Conservation (phyloP, 257 asterid species). For the Paraleonurus japonicus region DNA sequence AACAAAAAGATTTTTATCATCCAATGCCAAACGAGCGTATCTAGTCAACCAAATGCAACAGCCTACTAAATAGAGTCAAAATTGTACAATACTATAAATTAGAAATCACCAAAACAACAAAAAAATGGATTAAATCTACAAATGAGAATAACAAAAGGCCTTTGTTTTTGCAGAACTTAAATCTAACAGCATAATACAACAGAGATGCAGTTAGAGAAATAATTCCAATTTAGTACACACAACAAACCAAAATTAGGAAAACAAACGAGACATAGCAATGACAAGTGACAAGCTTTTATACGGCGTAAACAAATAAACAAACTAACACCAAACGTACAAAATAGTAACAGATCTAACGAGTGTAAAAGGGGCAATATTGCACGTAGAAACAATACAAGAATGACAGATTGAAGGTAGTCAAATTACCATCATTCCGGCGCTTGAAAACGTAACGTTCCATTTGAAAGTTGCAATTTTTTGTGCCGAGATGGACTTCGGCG, state of each 20-base stretch:
- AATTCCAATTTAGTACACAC: too few relatives aligned
- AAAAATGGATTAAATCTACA: not conserved
- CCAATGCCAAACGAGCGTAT: not conserved
- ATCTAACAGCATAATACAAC: not conserved
- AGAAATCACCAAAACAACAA: not conserved
- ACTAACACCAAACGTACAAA: not conserved
- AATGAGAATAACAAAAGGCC: not conserved
- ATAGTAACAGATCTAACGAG: not conserved
- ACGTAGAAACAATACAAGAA: not conserved
- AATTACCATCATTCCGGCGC: conserved; percentile 41
- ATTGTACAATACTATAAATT: not conserved
- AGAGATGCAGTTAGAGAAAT: not conserved
- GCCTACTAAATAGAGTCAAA: not conserved
- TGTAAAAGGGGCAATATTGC: not conserved
- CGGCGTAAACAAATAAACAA: not conserved
- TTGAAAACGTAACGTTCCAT: conserved; percentile 42
- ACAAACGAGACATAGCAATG: not conserved
- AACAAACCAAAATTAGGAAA: not conserved
- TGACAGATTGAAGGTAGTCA: not conserved
- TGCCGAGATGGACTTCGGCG: conserved; percentile 42
- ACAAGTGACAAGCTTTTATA: not conserved
- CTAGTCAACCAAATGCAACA: not conserved
- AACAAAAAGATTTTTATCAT: not conserved
- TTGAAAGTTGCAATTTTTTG: conserved; percentile 37
- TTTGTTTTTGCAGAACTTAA: not conserved